Conservation (phyloP, 495 filamentous ascomycete species). For the Astrothelium macrocarpum region DNA sequence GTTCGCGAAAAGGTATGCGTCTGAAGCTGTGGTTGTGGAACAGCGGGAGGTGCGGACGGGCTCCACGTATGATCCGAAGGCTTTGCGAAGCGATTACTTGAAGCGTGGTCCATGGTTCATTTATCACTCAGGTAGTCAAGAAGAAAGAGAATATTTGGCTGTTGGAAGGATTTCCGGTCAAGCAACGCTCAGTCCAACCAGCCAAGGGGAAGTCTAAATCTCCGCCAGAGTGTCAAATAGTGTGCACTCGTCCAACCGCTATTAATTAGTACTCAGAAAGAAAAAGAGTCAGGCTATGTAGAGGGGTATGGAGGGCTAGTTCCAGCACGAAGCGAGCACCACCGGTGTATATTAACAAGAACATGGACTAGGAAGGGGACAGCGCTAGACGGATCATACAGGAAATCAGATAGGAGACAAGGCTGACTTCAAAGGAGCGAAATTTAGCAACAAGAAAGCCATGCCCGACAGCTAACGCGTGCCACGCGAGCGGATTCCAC, state of each 20-base stretch:
- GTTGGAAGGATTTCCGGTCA: neutral
- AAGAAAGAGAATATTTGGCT: slow-evolving; percentile 4
- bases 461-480: neutral
- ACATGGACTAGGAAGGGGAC: neutral
- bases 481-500: neutral
- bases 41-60: neutral
- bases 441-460: neutral
- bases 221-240: neutral
- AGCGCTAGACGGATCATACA: neutral
- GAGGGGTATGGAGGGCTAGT: neutral
- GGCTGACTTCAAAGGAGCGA: neutral
- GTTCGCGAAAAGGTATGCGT: neutral
- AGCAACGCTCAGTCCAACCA: neutral
- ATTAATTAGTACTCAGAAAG: neutral
- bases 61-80: neutral
- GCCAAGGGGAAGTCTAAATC: neutral
- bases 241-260: neutral
- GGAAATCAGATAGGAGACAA: neutral
- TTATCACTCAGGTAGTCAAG: neutral
- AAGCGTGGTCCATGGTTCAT: neutral
- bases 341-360: neutral
- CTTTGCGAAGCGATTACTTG: neutral
- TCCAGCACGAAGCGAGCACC: neutral
- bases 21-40: slow-evolving; percentile 2
- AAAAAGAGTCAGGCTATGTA: neutral